Evolutionary conservation across 495 filamentous ascomycete species (phyloP).

Genomic region (Hypoxylon intermedium): DNA sequence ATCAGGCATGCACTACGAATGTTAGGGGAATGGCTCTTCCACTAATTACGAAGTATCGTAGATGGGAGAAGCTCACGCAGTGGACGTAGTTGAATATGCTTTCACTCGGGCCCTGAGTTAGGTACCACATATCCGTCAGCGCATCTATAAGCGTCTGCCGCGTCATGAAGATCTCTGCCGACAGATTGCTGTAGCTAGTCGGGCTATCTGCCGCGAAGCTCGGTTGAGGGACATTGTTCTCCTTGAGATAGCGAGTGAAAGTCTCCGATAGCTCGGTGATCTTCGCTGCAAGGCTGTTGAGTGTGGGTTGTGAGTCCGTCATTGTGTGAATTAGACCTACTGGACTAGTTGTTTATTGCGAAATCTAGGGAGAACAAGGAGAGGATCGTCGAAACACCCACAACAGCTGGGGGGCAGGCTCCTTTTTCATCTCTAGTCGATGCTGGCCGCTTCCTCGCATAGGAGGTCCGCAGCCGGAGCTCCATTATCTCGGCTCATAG

Average conservation of each 20-base stretch:
- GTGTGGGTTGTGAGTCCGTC: slow-evolving; percentile 36
- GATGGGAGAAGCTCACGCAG: slow-evolving; percentile 16
- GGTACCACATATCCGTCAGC: slow-evolving; percentile 39
- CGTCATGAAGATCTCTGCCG: slow-evolving; percentile 37
- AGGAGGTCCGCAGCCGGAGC: slow-evolving; percentile 21
- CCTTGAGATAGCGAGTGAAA: slow-evolving; percentile 32
- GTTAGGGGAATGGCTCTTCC: slow-evolving; percentile 5
- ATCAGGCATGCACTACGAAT: slow-evolving; percentile 32
- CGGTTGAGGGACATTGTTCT: slow-evolving; percentile 37
- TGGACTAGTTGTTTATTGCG: neutral
- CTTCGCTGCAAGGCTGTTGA: slow-evolving; percentile 35
- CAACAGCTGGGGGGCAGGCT: neutral
- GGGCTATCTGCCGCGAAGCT: slow-evolving; percentile 39
- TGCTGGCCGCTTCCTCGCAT: neutral
- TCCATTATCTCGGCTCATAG: neutral
- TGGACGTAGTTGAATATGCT: slow-evolving; percentile 44
- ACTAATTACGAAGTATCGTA: neutral
- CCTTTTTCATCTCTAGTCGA: slow-evolving; percentile 6
- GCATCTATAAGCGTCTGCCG: slow-evolving; percentile 33
- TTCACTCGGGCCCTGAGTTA: slow-evolving; percentile 40
- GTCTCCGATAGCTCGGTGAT: slow-evolving; percentile 39
- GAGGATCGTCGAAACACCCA: neutral
- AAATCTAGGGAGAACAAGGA: neutral
- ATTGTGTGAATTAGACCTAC: slow-evolving; percentile 12
- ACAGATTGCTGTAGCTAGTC: slow-evolving; percentile 30